phyloP scores from a whole-genome alignment of 306 rosid species.

The Canavalia gladiata region DNA sequence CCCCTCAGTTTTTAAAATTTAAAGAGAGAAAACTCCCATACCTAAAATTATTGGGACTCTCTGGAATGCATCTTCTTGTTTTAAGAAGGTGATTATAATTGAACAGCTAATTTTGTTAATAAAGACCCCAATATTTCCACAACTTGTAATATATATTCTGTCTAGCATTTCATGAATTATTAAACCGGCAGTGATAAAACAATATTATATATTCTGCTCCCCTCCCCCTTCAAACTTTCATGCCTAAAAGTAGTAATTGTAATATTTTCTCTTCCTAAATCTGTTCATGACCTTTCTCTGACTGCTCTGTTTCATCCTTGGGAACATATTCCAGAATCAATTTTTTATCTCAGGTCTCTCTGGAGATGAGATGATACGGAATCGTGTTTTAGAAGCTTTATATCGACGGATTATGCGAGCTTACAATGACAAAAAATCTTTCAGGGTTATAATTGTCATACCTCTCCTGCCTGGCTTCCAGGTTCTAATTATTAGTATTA shows the following conservation, averaged over 20 bases:
- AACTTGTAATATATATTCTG: slow-evolving; percentile 9
- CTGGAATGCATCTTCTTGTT: slow-evolving; percentile 1
- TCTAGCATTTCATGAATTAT: slow-evolving; percentile 8
- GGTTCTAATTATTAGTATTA: slow-evolving; percentile 58
- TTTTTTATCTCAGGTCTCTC: slow-evolving; percentile 98
- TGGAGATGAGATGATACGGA: slow-evolving; percentile 83
- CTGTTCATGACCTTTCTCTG: slow-evolving; percentile 44
- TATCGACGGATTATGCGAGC: slow-evolving; percentile 85
- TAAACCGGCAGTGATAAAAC: slow-evolving; percentile 12
- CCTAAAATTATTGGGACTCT: slow-evolving; percentile 32
- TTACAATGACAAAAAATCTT: slow-evolving; percentile 77
- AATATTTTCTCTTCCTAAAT: slow-evolving; percentile 17
- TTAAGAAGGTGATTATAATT: slow-evolving; percentile 27
- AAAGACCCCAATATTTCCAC: slow-evolving; percentile 16
- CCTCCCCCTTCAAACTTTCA: background rate
- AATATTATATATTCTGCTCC: slow-evolving; percentile 4
- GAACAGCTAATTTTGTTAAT: slow-evolving; percentile 34
- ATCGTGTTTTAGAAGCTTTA: slow-evolving; percentile 92
- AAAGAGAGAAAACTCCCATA: slow-evolving; percentile 14
- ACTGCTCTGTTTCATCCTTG: slow-evolving; percentile 46
- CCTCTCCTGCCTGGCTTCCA: slow-evolving; percentile 99
- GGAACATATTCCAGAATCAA: slow-evolving; percentile 84
- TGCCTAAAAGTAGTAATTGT: slow-evolving; percentile 15
- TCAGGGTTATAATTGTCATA: slow-evolving; percentile 91
- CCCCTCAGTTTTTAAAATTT: slow-evolving; percentile 14